Base-by-base conservation (phyloP, 2,329 filamentous ascomycete genomes). In the Alternaria postmessia region DNA sequence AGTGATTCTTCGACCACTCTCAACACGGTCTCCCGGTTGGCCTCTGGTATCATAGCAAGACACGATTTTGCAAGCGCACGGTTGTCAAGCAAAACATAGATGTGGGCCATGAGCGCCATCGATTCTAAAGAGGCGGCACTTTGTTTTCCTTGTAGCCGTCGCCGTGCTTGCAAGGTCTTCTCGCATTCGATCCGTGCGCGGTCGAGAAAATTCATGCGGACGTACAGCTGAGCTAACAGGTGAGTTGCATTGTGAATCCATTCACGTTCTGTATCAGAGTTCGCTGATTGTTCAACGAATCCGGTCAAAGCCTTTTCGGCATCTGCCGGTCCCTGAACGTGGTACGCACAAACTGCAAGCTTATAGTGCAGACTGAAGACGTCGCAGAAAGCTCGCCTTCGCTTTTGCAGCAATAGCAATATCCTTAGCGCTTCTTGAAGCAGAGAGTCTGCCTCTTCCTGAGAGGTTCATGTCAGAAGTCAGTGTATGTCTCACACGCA, bases 91-190 rank as follows among this genome's bases (percentile, higher is more conserved):
- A 67, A 43, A 28, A 68, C 57, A 24, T 67, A 68, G 41, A 75
- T 71, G 38, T 70, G 66, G 26, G 71, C 68, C 69, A 74, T 73
- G 43, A 75, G 65, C 12, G 70, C 69, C 48, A 68, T 63, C 16
- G 73, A 74, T 51, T 73, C 72, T 34, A 72, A 61, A 26, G 70
- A 63, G 9, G 62, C 63, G 9, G 63, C 57, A 48, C 64, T 66
- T n/a, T 59, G 63, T 57, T 75, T 75, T 20, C 71, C 73, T 16
- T 72, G 49, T 20, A 74, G 48, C 14, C 64, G 63, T 38, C 69
- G 57, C 42, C 73, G 65, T n/a, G 55, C 67, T 41, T 71, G 67
- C 18, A 75, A 60, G 24, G 70, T 63, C 51, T 65, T 70, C 44
- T 75, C 73, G 52, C 71, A 72, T 43, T 71, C 61, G 49, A 49